Percentiles rank a stretch among this genome's conserved stretches.
Evolutionary conservation across 805 yeast genomes (phyloP).

Genomic region (Saccharomycopsis sp.): DNA sequence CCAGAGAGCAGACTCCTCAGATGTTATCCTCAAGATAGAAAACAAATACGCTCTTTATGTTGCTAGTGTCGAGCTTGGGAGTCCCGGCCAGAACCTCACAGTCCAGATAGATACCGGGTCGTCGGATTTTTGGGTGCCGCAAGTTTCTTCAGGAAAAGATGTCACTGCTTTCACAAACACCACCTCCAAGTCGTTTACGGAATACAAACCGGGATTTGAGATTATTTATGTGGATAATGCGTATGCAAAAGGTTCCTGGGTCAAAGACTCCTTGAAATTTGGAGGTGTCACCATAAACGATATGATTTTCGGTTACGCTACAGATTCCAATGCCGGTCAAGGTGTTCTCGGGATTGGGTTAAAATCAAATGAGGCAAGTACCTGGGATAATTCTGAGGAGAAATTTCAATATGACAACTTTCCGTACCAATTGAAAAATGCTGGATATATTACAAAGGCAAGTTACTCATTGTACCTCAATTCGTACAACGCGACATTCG

Average conservation of each 20-base stretch:
- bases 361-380: constrained; percentile 52
- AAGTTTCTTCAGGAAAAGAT: not conserved
- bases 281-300: constrained; percentile 6
- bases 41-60: constrained; percentile 40
- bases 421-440: constrained; percentile 51
- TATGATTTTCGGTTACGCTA: constrained; percentile 15
- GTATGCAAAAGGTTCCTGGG: constrained; percentile 16
- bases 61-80: constrained; percentile 44
- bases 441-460: constrained; percentile 48
- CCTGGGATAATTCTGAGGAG: constrained; percentile 24
- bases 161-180: constrained; percentile 2
- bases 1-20: not conserved
- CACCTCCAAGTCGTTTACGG: not conserved
- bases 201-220: constrained; percentile 2
- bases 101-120: constrained; percentile 74
- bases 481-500: constrained; percentile 34
- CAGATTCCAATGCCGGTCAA: constrained; percentile 12
- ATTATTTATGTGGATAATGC: constrained; percentile 12
- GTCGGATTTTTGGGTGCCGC: constrained; percentile 58
- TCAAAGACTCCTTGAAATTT: constrained; percentile 6
- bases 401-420: constrained; percentile 53
- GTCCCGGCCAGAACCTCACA: constrained; percentile 44
- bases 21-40: constrained; percentile 14
- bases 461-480: constrained; percentile 61
- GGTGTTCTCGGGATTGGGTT: constrained; percentile 77